Conservation (phyloP, 1,139 yeast genomes). For the Lodderomyces theae region DNA sequence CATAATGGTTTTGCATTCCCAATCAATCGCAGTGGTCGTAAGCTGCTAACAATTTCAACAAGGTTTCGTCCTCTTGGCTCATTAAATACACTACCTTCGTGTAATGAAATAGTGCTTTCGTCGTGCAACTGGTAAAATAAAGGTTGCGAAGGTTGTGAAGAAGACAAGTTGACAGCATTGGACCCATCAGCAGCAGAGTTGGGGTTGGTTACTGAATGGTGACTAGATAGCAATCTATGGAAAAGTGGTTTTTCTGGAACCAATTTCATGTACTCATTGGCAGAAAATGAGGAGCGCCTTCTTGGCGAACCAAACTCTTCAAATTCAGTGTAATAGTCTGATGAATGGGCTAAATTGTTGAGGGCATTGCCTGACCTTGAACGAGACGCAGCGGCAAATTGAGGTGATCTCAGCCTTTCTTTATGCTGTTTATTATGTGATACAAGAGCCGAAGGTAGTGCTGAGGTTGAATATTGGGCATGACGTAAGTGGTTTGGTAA, state of each 20-base stretch:
- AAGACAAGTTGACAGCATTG: slow-evolving; percentile 4
- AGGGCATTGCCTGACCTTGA: slow-evolving; percentile 2
- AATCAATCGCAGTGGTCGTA: slow-evolving; percentile 53
- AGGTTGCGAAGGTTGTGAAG: slow-evolving; percentile 9
- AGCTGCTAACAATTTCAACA: slow-evolving; percentile 14
- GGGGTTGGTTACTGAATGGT: slow-evolving; percentile 33
- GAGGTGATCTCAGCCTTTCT: slow-evolving; percentile 1
- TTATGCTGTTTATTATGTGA: background rate
- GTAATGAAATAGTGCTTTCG: background rate
- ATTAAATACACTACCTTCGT: slow-evolving; percentile 11
- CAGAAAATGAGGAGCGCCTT: slow-evolving; percentile 14
- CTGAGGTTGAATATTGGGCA: slow-evolving; percentile 8
- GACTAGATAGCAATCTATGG: slow-evolving; percentile 28
- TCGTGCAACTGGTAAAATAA: slow-evolving; percentile 8
- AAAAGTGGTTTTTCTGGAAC: slow-evolving; percentile 22
- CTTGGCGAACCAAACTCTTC: slow-evolving; percentile 8
- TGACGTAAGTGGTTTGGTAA: slow-evolving; percentile 6
- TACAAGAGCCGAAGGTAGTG: background rate
- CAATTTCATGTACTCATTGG: slow-evolving; percentile 11
- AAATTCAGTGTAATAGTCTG: slow-evolving; percentile 9
- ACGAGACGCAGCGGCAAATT: slow-evolving; percentile 1
- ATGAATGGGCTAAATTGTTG: background rate
- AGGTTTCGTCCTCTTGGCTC: slow-evolving; percentile 25
- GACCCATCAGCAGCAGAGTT: slow-evolving; percentile 18
- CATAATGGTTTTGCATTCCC: slow-evolving; percentile 49